phyloP scores from a whole-genome alignment of 2,329 filamentous ascomycete genomes.

The Thermoascus crustaceus region DNA sequence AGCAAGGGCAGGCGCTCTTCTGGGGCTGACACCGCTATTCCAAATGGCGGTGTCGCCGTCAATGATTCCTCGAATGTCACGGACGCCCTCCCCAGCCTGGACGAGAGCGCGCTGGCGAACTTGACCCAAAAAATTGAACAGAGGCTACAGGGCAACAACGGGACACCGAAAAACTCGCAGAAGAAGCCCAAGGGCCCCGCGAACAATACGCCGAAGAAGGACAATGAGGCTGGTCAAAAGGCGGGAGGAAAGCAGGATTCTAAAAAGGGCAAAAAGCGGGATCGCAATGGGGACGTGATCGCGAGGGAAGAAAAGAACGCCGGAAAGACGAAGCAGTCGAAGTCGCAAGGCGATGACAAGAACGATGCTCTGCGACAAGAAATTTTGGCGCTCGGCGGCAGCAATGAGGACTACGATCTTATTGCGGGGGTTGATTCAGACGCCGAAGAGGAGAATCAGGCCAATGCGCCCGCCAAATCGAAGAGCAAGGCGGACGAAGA shows the following conservation, averaged over 20 bases:
- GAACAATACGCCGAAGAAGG: conserved; percentile 16
- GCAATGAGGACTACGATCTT: conserved; percentile 42
- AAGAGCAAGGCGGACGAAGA: conserved; percentile 24
- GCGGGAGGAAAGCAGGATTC: conserved; percentile 13
- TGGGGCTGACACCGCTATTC: conserved; percentile 13
- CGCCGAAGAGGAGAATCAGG: conserved; percentile 36
- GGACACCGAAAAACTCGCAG: conserved; percentile 16
- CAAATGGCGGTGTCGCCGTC: conserved; percentile 11
- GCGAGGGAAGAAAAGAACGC: conserved; percentile 24
- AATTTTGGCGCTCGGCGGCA: conserved; percentile 41
- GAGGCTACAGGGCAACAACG: conserved; percentile 27
- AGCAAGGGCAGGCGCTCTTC: conserved; percentile 28
- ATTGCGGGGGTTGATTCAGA: conserved; percentile 38
- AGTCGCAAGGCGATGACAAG: conserved; percentile 13
- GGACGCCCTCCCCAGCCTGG: conserved; percentile 23
- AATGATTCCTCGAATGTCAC: conserved; percentile 14
- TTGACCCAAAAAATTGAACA: conserved; percentile 36
- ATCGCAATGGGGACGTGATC: conserved; percentile 39
- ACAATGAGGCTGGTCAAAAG: conserved; percentile 16
- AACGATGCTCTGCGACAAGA: conserved; percentile 34
- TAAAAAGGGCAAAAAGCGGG: conserved; percentile 37
- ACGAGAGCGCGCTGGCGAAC: conserved; percentile 32
- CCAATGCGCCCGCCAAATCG: conserved; percentile 14
- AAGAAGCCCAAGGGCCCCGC: conserved; percentile 15
- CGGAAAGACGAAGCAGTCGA: conserved; percentile 14